Evolutionary conservation across 169 alveolate genomes (phyloP), one percentile per base, ranked within the genome.

Genomic region (Babesia bovis): DNA sequence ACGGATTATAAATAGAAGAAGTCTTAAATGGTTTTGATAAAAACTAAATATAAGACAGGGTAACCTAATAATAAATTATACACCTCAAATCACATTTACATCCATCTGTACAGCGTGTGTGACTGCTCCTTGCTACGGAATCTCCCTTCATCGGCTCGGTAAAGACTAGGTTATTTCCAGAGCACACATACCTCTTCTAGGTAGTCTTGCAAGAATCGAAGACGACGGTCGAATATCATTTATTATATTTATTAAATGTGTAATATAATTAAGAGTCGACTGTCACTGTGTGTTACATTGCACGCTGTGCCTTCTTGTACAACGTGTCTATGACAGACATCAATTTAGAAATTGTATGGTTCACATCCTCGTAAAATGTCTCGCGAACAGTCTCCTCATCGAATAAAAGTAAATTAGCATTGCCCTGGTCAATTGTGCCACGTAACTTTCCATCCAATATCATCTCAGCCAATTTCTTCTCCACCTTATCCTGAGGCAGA

Each of bases 371-470:
- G 85, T 90, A 72, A 42, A 74, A 77, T 36, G 89, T 74, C 38
- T 82, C 85, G 35, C 77, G 83, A 26, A 71, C 85, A 73, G 63
- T 76, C 17, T 47, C 55, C 44, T 82, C 91, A 25, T 91, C 95
- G 57, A 95, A 95, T 55, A 96, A 77, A 50, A 93, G 94, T 53
- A 96, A 85, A 52, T 96, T 90, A 21, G 96, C 96, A 21, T 58
- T 44, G 28, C 87, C 90, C 63, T 90, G 97, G 82, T 96, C 99
- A 42, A 96, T 84, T 35, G 97, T 96, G 40, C 98, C 99, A 45
- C 92, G 93, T 35, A 96, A 90, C 83, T 92, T 96, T 72, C 94
- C 92, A 85, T 96, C 98, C 38, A 96, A 78, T 41, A 96, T 96
- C 97, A 96, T 95, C 70, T 96, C 98, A 25, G 97, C 92, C 61